A percentile compares a stretch with the other conserved stretches of the same genome.
Conservation (phyloP, 371 early-diverging fungal genomes). For the Dentiscutata heterogama region DNA sequence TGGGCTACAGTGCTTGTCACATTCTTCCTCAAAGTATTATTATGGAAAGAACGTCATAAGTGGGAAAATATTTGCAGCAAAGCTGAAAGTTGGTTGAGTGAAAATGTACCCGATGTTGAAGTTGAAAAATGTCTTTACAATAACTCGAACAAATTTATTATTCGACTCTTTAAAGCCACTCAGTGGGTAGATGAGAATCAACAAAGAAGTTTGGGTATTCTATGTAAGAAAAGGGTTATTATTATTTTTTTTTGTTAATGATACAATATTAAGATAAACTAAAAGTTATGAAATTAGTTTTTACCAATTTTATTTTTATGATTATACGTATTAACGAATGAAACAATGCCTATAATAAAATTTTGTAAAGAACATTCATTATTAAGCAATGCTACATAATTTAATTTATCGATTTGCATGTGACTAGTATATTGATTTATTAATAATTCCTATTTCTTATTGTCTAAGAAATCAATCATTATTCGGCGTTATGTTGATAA, state of each 20-base stretch:
- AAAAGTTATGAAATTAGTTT: no score
- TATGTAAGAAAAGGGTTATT: not conserved
- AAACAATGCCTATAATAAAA: no score
- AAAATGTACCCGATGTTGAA: conserved; percentile 9
- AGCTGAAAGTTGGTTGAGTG: conserved; percentile 31
- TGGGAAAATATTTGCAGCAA: not conserved
- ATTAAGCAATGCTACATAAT: no score
- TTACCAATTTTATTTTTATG: no score
- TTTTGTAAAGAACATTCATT: no score
- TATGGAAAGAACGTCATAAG: conserved; percentile 19
- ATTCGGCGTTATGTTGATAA: not conserved
- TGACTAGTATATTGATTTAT: not conserved
- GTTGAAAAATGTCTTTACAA: conserved; percentile 32
- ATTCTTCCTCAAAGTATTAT: conserved; percentile 33
- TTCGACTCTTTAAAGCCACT: conserved; percentile 25
- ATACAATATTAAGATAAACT: no score
- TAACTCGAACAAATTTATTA: conserved; percentile 10
- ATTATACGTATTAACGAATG: no score
- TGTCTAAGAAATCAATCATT: conserved; percentile 19
- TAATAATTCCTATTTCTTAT: not conserved
- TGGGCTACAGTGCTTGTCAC: conserved; percentile 22
- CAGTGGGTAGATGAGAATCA: conserved; percentile 33
- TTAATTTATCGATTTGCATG: not conserved
- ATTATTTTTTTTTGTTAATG: no score
- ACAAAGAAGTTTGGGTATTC: not conserved